Evolutionary conservation across 768 basidiomycete species (phyloP).

Genomic region (Strobilomyces confusus): DNA sequence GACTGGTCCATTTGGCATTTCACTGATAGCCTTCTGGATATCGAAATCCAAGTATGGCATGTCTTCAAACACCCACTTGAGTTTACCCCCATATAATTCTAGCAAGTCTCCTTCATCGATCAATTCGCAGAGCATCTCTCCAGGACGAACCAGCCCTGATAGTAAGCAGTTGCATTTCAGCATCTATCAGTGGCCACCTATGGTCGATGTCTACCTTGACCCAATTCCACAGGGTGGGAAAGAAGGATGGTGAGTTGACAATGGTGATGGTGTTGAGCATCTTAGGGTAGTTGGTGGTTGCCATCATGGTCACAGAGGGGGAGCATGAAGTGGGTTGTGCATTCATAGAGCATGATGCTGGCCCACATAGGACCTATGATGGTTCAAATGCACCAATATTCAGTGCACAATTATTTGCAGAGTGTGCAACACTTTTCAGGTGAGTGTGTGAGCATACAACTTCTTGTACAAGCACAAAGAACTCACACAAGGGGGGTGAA

Average conservation of each 20-base stretch:
- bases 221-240: slow-evolving; percentile 82
- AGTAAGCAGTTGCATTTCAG: background rate
- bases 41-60: slow-evolving; percentile 61
- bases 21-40: slow-evolving; percentile 41
- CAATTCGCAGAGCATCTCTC: slow-evolving; percentile 47
- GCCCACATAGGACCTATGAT: background rate
- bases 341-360: slow-evolving; percentile 64
- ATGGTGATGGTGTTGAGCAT: slow-evolving; percentile 59
- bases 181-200: no score
- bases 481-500: no score
- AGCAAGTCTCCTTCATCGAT: slow-evolving; percentile 54
- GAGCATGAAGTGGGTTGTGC: slow-evolving; percentile 60
- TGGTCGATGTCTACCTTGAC: slow-evolving; percentile 51
- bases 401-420: no score
- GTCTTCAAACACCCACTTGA: slow-evolving; percentile 69
- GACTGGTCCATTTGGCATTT: slow-evolving; percentile 55
- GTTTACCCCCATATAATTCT: slow-evolving; percentile 64
- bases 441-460: no score
- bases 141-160: slow-evolving; percentile 71
- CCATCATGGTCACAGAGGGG: slow-evolving; percentile 62
- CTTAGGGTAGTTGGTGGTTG: slow-evolving; percentile 81
- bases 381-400: no score
- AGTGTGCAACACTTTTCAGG: no score
- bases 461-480: no score
- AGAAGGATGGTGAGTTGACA: slow-evolving; percentile 84